Evolutionary conservation across 139 green algal genomes (phyloP).

Genomic region (Chlorella sp.): DNA sequence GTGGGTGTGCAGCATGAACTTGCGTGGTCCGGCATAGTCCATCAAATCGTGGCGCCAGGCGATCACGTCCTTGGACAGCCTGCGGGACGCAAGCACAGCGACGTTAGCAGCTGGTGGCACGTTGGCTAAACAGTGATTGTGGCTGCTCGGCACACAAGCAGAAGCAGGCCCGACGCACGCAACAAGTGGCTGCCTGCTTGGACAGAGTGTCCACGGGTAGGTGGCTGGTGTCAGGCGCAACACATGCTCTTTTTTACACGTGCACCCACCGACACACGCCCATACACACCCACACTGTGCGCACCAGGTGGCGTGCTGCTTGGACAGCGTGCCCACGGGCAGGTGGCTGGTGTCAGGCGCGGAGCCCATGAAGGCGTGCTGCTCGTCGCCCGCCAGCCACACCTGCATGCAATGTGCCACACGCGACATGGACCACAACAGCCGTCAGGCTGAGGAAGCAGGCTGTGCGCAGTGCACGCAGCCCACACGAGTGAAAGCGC

Average conservation of each 20-base stretch:
- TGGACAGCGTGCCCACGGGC: constrained; percentile 28
- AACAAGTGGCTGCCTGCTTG: background rate
- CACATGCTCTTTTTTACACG: background rate
- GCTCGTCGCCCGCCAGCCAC: constrained; percentile 8
- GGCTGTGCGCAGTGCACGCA: too few relatives aligned
- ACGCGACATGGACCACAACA: background rate
- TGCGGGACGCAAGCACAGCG: constrained; percentile 4
- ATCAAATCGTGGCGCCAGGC: constrained; percentile 38
- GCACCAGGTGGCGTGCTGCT: constrained; percentile 28
- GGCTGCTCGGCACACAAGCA: background rate
- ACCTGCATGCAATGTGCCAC: background rate
- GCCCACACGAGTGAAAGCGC: background rate
- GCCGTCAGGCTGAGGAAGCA: background rate
- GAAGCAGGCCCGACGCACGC: background rate
- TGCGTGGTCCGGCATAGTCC: constrained; percentile 23
- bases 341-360: constrained; percentile 12
- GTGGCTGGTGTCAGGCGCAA: background rate
- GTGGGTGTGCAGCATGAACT: constrained; percentile 42
- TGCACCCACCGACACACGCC: background rate
- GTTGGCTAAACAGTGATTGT: background rate
- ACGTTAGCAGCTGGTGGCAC: background rate
- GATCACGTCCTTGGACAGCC: constrained; percentile 24
- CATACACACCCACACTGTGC: background rate
- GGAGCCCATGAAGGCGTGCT: constrained; percentile 1
- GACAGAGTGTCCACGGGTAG: background rate